Percentiles rank a stretch among this genome's conserved stretches.
phyloP scores from a whole-genome alignment of 2,329 filamentous ascomycete genomes.

The Ceratocystis ficicola region DNA sequence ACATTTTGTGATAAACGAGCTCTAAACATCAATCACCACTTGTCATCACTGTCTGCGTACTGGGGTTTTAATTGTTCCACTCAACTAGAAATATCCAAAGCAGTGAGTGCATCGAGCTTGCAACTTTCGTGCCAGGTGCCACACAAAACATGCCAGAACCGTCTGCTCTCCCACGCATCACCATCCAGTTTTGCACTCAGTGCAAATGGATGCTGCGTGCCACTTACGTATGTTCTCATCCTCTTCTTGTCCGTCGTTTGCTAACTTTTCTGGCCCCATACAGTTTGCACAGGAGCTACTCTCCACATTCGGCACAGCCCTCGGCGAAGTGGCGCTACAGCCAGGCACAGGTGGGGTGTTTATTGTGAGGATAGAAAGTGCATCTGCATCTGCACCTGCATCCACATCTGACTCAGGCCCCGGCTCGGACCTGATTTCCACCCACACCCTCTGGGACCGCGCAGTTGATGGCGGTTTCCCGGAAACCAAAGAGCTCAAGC shows the following conservation, averaged over 20 bases:
- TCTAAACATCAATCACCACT: too few species aligned
- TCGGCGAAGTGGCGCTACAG: conserved; percentile 80
- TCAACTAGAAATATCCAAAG: not conserved
- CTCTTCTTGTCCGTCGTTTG: conserved; percentile 5
- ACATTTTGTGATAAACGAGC: not conserved
- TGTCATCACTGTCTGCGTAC: too few species aligned
- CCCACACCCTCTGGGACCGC: conserved; percentile 67
- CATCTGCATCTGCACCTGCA: not conserved
- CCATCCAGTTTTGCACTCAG: conserved; percentile 88
- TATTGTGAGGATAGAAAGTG: conserved; percentile 50
- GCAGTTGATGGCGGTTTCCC: conserved; percentile 82
- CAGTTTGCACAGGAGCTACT: conserved; percentile 91
- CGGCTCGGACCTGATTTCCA: not conserved
- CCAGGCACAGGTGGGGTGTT: conserved; percentile 79
- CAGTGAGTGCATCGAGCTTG: not conserved
- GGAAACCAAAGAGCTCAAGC: conserved; percentile 84
- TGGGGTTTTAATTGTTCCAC: too few species aligned
- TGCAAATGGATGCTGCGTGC: conserved; percentile 85
- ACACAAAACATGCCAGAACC: not conserved
- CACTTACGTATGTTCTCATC: conserved; percentile 54
- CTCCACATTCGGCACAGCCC: conserved; percentile 71
- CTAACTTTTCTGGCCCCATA: not conserved
- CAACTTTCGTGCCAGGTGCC: not conserved
- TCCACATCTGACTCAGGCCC: not conserved
- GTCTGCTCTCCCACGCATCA: conserved; percentile 49